Base-by-base conservation (phyloP, 2,329 filamentous ascomycete species). In the Cladosporium sphaerospermum region DNA sequence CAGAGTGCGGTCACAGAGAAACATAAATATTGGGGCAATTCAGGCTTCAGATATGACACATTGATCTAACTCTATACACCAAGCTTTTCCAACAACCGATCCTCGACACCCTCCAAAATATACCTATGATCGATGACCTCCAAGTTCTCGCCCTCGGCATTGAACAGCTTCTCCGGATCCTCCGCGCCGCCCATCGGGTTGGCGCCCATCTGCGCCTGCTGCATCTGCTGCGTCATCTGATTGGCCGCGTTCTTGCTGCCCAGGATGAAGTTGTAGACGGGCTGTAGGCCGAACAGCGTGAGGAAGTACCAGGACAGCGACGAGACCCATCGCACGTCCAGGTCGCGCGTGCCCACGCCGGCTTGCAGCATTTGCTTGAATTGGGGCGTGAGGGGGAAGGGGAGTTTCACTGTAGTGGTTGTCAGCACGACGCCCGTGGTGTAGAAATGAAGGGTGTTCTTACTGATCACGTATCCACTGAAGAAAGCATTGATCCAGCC, bases 401-500 rank as follows among this genome's bases (percentile, higher is more conserved):
- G 93, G 23, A 99, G 74, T 84, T 96, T 96, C 82, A 99, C 90
- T 84, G 56, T 16, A 9, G 37, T 13, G 23, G 5, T 81, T 53
- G 36, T 62, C 36, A 61, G 59, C 46, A 52, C 23, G 23, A 7
- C 23, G 23, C 23, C 23, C 23, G 23, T 28, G 7, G 23, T 5
- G 34, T 33, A 14, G 57, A 23, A 28, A 28, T 28, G 23, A 28
- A 3, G 14, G 42, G 42, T 18, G 39, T 13, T 10, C 83, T 65
- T 77, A 95, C 89, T 89, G 58, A 99, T 96, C 45, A 99, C 93
- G 67, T 96, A 99, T 32, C 93, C 93, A 49, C 89, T 95, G 66
- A 99, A 99, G 69, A 97, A 99, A 0, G 93, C 91, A 74, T 99
- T 99, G 70, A 99, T 97, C 93, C 93, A 99, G 61, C 92, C 93